Evolutionary conservation across 2,329 filamentous ascomycete species (phyloP), one percentile per base, ranked within the genome.

Genomic region (Monilinia polystroma): DNA sequence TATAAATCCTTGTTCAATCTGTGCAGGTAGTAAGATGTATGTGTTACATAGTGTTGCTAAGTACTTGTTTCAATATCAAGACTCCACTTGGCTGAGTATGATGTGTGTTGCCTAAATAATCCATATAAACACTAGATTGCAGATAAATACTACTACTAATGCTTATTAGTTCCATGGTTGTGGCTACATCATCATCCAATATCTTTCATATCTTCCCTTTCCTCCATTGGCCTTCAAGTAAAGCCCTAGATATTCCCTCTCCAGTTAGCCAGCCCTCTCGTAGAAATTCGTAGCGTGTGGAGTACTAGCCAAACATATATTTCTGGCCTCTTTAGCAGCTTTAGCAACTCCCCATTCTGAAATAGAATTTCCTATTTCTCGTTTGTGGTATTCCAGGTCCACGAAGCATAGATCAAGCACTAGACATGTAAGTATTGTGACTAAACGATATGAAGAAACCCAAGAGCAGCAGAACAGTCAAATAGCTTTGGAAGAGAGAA

Each of bases 231-330:
- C 63, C n/a, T 52, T 59, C 20, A 73, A 38, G 43, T 68, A 60
- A 43, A 71, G 64, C 4, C 57, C 59, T 41, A 67, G 60, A 18
- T 66, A 72, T 51, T 75, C 70, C 29, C 74, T 72, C 1, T 73
- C 71, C 35, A 72, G 70, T 75, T 74, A 77, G 20, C 73, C 74
- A 62, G 66, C 69, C 51, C 68, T 72, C 43, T 73, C 70, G 53
- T 75, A 74, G 10, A 69, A 65, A 26, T 41, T 32, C 14, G 67
- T 53, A 41, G 64, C 71, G 16, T 69, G 68, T 14, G 71, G 70
- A 14, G 70, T 73, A 66, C 69, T 72, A 14, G 66, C 54, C 18
- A 70, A 35, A 69, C 70, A 73, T 14, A 72, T 66, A 20, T 63
- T 70, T 0, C 64, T 66, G 5, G 35, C 20, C 38, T 63, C 16